Percentiles rank a stretch among this genome's conserved stretches.
phyloP scores from a whole-genome alignment of 495 filamentous ascomycete genomes.

The Penicillium steckii region DNA sequence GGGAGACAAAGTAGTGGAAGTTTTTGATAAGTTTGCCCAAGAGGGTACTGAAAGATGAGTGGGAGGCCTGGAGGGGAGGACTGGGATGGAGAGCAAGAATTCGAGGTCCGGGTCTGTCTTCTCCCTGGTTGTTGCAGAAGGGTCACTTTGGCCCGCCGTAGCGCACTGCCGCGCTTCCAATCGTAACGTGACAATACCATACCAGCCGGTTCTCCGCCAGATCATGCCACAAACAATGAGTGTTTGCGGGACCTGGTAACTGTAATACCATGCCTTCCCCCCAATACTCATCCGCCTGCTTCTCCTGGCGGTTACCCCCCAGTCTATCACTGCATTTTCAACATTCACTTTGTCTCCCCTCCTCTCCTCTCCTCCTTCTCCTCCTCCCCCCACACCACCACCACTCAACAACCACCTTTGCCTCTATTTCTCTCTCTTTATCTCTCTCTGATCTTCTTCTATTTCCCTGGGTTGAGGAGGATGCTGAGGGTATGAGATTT shows the following conservation, averaged over 20 bases:
- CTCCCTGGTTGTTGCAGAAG: constrained; percentile 18
- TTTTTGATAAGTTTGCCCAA: too few species aligned
- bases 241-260: constrained; percentile 6
- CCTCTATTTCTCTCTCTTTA: constrained; percentile 5
- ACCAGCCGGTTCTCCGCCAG: neutral
- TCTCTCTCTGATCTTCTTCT: too few species aligned
- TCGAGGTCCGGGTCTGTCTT: neutral
- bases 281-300: too few species aligned
- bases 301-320: constrained; percentile 19
- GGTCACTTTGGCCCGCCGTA: constrained; percentile 27
- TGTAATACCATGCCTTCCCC: constrained; percentile 21
- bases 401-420: neutral
- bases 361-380: constrained; percentile 4
- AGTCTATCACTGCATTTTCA: constrained; percentile 27
- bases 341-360: constrained; percentile 16
- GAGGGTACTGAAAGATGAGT: constrained; percentile 3
- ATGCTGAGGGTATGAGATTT: constrained; percentile 51
- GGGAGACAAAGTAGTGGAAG: constrained; percentile 1
- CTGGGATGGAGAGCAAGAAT: neutral
- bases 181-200: constrained; percentile 21
- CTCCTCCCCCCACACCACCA: neutral
- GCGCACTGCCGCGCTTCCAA: constrained; percentile 11
- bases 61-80: neutral
- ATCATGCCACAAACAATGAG: neutral
- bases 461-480: constrained; percentile 20